Percentiles rank a stretch among this genome's conserved stretches.
phyloP scores from a whole-genome alignment of 1,284 basidiomycete genomes.

The Wolfiporia cocos region DNA sequence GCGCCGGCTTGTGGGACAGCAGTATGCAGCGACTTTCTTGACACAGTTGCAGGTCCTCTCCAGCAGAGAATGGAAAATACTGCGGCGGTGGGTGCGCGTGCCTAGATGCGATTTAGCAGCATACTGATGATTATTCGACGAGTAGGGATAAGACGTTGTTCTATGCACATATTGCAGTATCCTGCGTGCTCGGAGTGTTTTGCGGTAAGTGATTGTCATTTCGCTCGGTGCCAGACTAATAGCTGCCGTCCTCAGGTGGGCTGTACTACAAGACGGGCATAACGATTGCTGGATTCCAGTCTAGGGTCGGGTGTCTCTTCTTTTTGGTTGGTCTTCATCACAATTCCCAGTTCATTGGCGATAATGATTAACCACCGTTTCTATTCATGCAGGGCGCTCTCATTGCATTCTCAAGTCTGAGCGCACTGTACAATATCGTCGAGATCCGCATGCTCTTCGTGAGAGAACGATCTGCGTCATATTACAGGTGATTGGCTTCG shows the following conservation, averaged over 20 bases:
- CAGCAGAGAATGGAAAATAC: slow-evolving; percentile 77
- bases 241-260: slow-evolving; percentile 62
- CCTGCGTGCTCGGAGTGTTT: slow-evolving; percentile 74
- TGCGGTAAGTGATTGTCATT: slow-evolving; percentile 42
- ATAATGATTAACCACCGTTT: neutral
- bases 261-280: slow-evolving; percentile 75
- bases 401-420: slow-evolving; percentile 83
- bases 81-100: slow-evolving; percentile 47
- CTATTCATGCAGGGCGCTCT: slow-evolving; percentile 57
- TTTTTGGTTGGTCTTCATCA: slow-evolving; percentile 70
- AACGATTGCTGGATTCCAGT: slow-evolving; percentile 89
- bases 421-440: slow-evolving; percentile 82
- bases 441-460: slow-evolving; percentile 80
- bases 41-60: slow-evolving; percentile 81
- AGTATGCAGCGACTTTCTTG: slow-evolving; percentile 72
- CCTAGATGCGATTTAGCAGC: neutral
- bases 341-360: neutral
- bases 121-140: neutral
- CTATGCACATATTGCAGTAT: slow-evolving; percentile 66
- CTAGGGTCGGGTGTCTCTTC: slow-evolving; percentile 84
- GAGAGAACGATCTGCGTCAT: slow-evolving; percentile 75
- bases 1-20: slow-evolving; percentile 8
- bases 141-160: slow-evolving; percentile 76
- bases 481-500: slow-evolving; percentile 55
- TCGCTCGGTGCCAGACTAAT: neutral